A percentile compares a stretch with the other conserved stretches of the same genome.
Evolutionary conservation across 2,329 filamentous ascomycete species (phyloP).

Genomic region (Microsporum audouinii): DNA sequence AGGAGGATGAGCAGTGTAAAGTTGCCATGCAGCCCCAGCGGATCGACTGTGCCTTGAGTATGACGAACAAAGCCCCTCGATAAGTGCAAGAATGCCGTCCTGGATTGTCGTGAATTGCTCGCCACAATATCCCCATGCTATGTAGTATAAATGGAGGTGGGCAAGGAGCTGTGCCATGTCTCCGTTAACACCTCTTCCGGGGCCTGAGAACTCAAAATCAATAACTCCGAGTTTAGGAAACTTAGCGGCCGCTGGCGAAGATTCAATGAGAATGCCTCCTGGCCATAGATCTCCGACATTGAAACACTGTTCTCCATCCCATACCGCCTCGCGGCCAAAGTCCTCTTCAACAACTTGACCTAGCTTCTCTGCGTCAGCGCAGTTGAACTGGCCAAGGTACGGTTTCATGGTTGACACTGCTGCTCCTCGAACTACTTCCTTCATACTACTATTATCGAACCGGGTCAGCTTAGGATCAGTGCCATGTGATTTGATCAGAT

Average conservation of each 20-base stretch:
- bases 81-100: background rate
- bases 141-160: constrained; percentile 11
- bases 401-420: constrained; percentile 5
- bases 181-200: constrained; percentile 7
- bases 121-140: constrained; percentile 1
- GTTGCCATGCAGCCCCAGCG: background rate
- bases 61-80: constrained; percentile 5
- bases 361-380: constrained; percentile 1
- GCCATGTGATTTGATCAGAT: constrained; percentile 1
- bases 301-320: constrained; percentile 6
- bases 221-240: constrained; percentile 10
- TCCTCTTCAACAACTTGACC: constrained; percentile 7
- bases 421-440: constrained; percentile 4
- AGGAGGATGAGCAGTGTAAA: background rate
- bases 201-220: constrained; percentile 11
- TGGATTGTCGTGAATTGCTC: background rate
- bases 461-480: background rate
- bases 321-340: constrained; percentile 5
- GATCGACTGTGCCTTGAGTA: background rate
- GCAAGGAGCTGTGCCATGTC: constrained; percentile 11
- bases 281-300: constrained; percentile 10
- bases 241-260: background rate
- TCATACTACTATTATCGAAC: constrained; percentile 6
- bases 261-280: constrained; percentile 7
- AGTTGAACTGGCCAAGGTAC: constrained; percentile 5